These are phyloP conservation scores for Raffaelea arxii DNA, from an alignment of 2,329 filamentous ascomycete genomes.

Conservation along the genomic window DNA sequence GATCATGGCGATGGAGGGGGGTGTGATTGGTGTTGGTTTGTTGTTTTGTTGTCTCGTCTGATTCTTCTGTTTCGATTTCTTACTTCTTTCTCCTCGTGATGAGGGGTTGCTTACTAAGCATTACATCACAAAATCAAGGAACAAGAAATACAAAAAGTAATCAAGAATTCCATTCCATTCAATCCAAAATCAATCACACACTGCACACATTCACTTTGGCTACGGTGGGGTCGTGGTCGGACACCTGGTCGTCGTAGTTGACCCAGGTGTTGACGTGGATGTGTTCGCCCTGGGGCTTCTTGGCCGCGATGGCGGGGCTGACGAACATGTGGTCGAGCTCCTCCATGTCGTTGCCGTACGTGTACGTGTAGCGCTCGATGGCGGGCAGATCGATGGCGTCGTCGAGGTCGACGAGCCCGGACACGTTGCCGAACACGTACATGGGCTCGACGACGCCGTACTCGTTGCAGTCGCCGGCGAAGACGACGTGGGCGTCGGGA, in stretches of 20 bases:
- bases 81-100: too few relatives aligned
- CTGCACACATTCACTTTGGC: not conserved
- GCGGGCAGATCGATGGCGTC: slow-evolving; percentile 41
- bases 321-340: slow-evolving; percentile 63
- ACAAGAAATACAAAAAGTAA: too few relatives aligned
- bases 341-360: slow-evolving; percentile 60
- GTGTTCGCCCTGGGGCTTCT: slow-evolving; percentile 45
- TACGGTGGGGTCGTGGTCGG: slow-evolving; percentile 39
- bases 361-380: slow-evolving; percentile 59
- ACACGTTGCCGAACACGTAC: slow-evolving; percentile 39
- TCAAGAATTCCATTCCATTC: too few relatives aligned
- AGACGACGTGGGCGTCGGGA: slow-evolving; percentile 45
- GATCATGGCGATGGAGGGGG: slow-evolving; percentile 45
- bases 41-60: too few relatives aligned
- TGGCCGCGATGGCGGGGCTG: slow-evolving; percentile 38
- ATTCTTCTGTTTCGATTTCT: too few relatives aligned
- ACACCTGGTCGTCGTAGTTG: slow-evolving; percentile 42
- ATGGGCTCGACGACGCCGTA: slow-evolving; percentile 55
- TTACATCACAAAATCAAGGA: too few relatives aligned
- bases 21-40: not conserved
- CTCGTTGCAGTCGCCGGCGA: slow-evolving; percentile 64
- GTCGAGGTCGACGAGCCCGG: slow-evolving; percentile 52
- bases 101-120: too few relatives aligned
- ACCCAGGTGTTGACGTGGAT: slow-evolving; percentile 65
- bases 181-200: too few relatives aligned